Evolutionary conservation across 2,329 filamentous ascomycete genomes (phyloP).

Genomic region (Penicillium sp.): DNA sequence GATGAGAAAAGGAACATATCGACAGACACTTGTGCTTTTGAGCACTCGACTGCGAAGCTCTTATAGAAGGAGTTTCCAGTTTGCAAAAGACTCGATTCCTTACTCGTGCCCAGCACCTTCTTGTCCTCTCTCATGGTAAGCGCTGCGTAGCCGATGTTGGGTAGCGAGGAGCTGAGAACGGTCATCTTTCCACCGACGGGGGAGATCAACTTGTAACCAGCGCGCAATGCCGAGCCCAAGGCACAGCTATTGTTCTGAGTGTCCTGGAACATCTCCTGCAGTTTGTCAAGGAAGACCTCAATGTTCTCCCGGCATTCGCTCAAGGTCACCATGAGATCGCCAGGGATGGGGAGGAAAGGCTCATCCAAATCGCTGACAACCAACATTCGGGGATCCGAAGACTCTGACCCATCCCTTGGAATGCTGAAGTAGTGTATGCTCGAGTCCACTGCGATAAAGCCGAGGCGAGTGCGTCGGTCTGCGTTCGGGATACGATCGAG

Average conservation of each 20-base stretch:
- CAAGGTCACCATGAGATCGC: conserved; percentile 83
- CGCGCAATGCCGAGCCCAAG: conserved; percentile 88
- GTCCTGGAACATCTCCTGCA: conserved; percentile 95
- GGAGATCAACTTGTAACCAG: conserved; percentile 93
- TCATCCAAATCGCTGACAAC: conserved; percentile 94
- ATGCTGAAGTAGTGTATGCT: conserved; percentile 95
- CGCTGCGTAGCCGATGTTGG: conserved; percentile 84
- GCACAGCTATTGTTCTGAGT: conserved; percentile 86
- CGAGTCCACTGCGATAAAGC: conserved; percentile 93
- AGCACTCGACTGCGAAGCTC: conserved; percentile 97
- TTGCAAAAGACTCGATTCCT: conserved; percentile 82
- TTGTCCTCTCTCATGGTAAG: conserved; percentile 94
- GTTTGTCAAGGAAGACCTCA: conserved; percentile 81
- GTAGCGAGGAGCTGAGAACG: conserved; percentile 82
- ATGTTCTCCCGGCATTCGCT: conserved; percentile 86
- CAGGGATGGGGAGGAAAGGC: conserved; percentile 90
- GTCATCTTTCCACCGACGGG: conserved; percentile 92
- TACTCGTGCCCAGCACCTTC: conserved; percentile 88
- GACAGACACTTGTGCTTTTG: conserved; percentile 96
- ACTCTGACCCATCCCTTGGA: conserved; percentile 80
- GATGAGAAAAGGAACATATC: conserved; percentile 98
- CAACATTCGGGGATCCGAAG: conserved; percentile 80
- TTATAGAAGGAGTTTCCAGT: conserved; percentile 98
- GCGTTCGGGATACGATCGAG: conserved; percentile 97
- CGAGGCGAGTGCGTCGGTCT: conserved; percentile 83